Percentiles rank a stretch among this genome's conserved stretches.
These are phyloP conservation scores for Sphagnum contortum DNA, from an alignment of 225 moss, liverwort and hornwort genomes.

Conservation along the genomic window DNA sequence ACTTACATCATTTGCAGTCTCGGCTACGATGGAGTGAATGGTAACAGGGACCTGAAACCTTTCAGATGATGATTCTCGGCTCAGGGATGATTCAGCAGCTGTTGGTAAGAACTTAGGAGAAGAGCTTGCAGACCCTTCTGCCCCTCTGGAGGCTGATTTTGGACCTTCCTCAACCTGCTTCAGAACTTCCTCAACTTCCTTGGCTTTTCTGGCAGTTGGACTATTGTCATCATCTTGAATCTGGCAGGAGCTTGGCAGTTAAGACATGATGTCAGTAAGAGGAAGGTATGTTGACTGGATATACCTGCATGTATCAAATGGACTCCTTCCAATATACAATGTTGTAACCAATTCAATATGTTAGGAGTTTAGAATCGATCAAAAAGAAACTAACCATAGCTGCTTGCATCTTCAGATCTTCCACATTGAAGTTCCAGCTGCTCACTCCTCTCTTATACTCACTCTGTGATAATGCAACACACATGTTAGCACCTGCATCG, in stretches of 20 bases:
- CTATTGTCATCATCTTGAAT: constrained; percentile 47
- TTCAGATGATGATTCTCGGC: constrained; percentile 13
- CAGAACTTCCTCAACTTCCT: constrained; percentile 20
- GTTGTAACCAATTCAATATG: no score
- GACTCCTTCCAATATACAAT: no score
- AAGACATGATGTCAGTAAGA: not conserved
- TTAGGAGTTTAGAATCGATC: no score
- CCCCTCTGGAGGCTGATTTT: no score
- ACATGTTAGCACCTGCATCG: not conserved
- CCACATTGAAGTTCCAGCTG: constrained; percentile 93
- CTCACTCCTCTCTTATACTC: constrained; percentile 95
- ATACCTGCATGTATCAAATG: no score
- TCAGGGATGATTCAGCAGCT: constrained; percentile 8
- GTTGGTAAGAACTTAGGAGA: constrained; percentile 12
- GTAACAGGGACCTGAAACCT: constrained; percentile 23
- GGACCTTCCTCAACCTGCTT: not conserved
- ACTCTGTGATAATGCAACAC: constrained; percentile 27
- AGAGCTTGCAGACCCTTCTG: constrained; percentile 3
- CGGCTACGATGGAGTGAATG: constrained; percentile 30
- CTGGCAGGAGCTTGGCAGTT: constrained; percentile 7
- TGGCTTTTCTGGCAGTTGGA: constrained; percentile 26
- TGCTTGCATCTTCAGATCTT: constrained; percentile 83
- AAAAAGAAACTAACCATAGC: constrained; percentile 33
- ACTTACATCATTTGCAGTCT: constrained; percentile 33
- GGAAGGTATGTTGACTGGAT: no score